Base-by-base conservation (phyloP, 768 basidiomycete genomes). In the Sarcomyxa edulis region DNA sequence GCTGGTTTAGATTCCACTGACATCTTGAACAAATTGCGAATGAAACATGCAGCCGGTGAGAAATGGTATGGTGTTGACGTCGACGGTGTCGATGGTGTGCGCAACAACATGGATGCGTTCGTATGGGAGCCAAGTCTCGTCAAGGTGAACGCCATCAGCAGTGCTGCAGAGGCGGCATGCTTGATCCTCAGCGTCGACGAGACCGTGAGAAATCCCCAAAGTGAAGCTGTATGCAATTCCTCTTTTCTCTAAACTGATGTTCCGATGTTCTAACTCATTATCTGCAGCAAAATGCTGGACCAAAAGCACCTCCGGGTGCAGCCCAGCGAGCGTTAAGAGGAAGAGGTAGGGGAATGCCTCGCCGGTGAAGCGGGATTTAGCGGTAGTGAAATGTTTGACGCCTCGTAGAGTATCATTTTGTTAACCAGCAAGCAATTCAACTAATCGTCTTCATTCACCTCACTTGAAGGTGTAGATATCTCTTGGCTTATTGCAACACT, bases 71-170 rank as follows among this genome's bases (percentile, higher is more conserved):
- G 96, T 44, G 93, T 98, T 10, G 93, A 96, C 49, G 91, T 99
- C 19, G 94, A 97, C 39, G 86, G 86, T 9, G 62, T 72, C 3
- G 84, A 88, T 20, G 90, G 92, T 14, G 88, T 97, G 19, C 81
- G 90, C 39, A 81, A 99, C 62, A 99, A 98, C 63, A 83, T 98
- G 83, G 90, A 91, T 37, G 86, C 89, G 31, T 99, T 98, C 54
- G 95, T 99, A 6, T 98, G 96, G 95, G 96, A 98, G 57, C 95
- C 96, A 11, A 85, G 85, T 46, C 69, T 98, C 43, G 89, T 98
- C 53, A 99, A 98, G 67, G 64, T 81, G 32, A 99, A 99, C 54
- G 96, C 96, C 16, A 82, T 99, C 53, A 84, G 81, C 59, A 95
- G 94, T 54, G 96, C 96, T 5, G 74, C 89, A 7, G 96, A 99